phyloP scores from a whole-genome alignment of 2,329 filamentous ascomycete species.

The Botryosphaeria agaves region DNA sequence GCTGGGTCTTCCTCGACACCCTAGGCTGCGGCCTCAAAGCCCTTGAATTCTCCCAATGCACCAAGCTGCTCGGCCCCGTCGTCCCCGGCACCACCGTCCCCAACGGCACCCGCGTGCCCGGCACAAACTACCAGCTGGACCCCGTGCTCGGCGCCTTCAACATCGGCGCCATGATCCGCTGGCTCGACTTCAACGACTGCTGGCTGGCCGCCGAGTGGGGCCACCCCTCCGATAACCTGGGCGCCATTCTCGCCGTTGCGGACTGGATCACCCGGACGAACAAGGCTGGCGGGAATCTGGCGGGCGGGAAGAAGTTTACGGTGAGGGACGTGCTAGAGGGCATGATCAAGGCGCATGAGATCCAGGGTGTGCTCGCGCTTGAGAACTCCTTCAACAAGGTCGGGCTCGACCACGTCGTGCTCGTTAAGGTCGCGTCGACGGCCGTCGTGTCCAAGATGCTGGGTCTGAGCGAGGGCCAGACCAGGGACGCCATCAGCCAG shows the following conservation, averaged over 20 bases:
- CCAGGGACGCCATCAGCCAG: slow-evolving; percentile 87
- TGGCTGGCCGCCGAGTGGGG: slow-evolving; percentile 99
- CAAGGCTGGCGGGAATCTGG: slow-evolving; percentile 60
- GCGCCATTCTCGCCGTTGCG: slow-evolving; percentile 87
- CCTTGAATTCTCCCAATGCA: slow-evolving; percentile 88
- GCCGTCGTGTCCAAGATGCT: slow-evolving; percentile 94
- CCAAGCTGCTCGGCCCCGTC: slow-evolving; percentile 81
- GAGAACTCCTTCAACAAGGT: slow-evolving; percentile 99
- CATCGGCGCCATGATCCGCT: slow-evolving; percentile 96
- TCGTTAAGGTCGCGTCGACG: slow-evolving; percentile 93
- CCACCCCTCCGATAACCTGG: slow-evolving; percentile 94
- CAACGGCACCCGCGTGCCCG: slow-evolving; percentile 79
- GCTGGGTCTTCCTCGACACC: slow-evolving; percentile 93
- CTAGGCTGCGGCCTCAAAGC: slow-evolving; percentile 93
- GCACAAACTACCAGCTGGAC: slow-evolving; percentile 86
- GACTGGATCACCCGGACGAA: slow-evolving; percentile 97
- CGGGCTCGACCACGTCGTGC: slow-evolving; percentile 89
- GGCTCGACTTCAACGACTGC: slow-evolving; percentile 99
- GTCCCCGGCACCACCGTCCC: slow-evolving; percentile 84
- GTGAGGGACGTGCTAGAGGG: slow-evolving; percentile 83
- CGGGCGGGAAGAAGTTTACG: slow-evolving; percentile 63
- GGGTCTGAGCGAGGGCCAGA: slow-evolving; percentile 75
- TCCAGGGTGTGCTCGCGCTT: slow-evolving; percentile 89
- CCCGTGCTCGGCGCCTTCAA: slow-evolving; percentile 95
- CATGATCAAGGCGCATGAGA: slow-evolving; percentile 97